Evolutionary conservation across 345 rosid genomes (phyloP), one percentile per base, ranked within the genome.

Genomic region (Salix udensis): DNA sequence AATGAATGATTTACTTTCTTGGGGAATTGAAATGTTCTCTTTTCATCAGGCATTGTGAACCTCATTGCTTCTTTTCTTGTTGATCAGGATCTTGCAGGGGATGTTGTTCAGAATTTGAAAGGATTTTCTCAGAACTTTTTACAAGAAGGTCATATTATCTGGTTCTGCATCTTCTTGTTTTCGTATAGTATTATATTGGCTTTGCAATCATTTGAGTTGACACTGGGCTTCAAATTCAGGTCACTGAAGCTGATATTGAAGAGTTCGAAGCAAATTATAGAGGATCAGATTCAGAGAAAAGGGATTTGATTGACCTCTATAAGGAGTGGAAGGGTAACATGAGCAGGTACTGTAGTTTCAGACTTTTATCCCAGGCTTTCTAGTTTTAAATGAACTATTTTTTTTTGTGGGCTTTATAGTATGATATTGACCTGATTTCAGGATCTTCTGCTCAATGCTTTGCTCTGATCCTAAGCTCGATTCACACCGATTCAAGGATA

Each of bases 201-300:
- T 67, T 46, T 60, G 39, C 19, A 21, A 40, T 69, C 23, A 11
- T 6, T 71, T 73, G 31, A n/a, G 48, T 31, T 76, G 70, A 66
- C 58, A 44, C 46, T 24, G 34, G 77, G 1, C 62, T 23, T 73
- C 37, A 7, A 55, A 77, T 76, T 78, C 85, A 80, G 77, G 77
- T 79, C 72, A 92, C 97, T 28, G 92, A 87, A 80, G 92, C 88
- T 71, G 97, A 92, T 81, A 90, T 95, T 19, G 92, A 89, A 80
- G 97, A 91, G 85, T 92, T 91, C 81, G 88, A 88, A 83, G 97
- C 94, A 66, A 89, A 87, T 78, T 91, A 96, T 70, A 87, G 98
- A 82, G 99, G 98, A 13, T 96, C 97, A 60, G 93, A 94, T 78
- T 92, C 94, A 2, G 98, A 96, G 88, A 90, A 89, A 89, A 90